Evolutionary conservation across 1,139 yeast genomes (phyloP).

Genomic region (Zygosaccharomyces sapae): DNA sequence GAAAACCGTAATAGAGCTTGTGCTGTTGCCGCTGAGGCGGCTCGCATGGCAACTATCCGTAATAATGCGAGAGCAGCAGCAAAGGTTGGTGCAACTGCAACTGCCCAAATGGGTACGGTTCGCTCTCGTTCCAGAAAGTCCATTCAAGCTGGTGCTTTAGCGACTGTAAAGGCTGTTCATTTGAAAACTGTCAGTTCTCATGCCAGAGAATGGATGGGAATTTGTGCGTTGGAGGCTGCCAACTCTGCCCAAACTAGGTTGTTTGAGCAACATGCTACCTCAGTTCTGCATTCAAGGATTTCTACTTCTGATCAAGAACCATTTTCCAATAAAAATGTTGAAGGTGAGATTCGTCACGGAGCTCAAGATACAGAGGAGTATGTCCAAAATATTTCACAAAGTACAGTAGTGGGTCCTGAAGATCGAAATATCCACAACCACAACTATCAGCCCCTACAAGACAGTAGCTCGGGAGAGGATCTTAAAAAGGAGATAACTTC

Average conservation of each 20-base stretch:
- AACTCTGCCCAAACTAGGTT: not conserved
- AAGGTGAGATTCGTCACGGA: too few species aligned
- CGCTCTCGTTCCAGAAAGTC: not conserved
- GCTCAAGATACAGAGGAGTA: too few species aligned
- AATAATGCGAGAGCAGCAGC: not conserved
- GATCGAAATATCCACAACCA: too few species aligned
- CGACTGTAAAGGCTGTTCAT: not conserved
- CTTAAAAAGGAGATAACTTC: not conserved
- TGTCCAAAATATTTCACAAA: too few species aligned
- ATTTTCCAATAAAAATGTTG: too few species aligned
- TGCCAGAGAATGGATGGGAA: not conserved
- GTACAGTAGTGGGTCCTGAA: too few species aligned
- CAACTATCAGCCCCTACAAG: not conserved
- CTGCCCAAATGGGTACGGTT: not conserved
- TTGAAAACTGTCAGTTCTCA: not conserved
- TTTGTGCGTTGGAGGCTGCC: not conserved
- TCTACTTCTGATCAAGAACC: too few species aligned
- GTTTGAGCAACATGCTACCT: not conserved
- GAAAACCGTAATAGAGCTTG: not conserved
- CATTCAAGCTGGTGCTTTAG: not conserved
- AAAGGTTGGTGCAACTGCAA: not conserved
- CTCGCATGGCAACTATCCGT: constrained; percentile 1
- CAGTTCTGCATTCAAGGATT: too few species aligned
- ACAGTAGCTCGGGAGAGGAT: not conserved
- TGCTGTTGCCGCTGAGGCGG: not conserved